A percentile compares a stretch with the other conserved stretches of the same genome.
Conservation (phyloP, 2,329 filamentous ascomycete species). For the Leptographium galeiforme region DNA sequence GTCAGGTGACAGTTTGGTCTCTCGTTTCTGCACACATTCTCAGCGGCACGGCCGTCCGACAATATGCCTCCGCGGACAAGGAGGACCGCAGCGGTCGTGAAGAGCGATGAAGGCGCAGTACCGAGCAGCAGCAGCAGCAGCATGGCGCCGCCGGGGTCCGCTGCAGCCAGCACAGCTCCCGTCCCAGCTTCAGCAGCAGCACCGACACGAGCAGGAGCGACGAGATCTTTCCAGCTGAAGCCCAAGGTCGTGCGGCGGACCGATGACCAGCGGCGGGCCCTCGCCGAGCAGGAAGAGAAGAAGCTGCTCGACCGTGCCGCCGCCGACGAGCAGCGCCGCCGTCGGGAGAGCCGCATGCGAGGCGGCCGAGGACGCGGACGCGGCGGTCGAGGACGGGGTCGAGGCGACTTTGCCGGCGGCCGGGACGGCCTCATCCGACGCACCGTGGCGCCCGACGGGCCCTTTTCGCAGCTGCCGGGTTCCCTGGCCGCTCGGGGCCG, state of each 20-base stretch:
- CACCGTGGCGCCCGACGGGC: constrained; percentile 20
- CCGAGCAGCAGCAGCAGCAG: neutral
- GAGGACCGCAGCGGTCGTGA: neutral
- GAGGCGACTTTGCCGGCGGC: constrained; percentile 13
- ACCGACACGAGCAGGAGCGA: neutral
- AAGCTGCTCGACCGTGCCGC: constrained; percentile 17
- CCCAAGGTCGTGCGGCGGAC: constrained; percentile 20
- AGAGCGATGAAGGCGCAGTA: neutral
- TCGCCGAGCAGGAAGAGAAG: constrained; percentile 20
- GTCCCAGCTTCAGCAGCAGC: neutral
- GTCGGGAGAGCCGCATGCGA: constrained; percentile 15
- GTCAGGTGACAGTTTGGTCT: neutral
- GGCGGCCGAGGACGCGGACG: constrained; percentile 15
- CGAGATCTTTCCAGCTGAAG: constrained; percentile 16
- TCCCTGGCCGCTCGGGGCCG: constrained; percentile 6
- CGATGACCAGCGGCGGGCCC: constrained; percentile 22
- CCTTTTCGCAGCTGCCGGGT: constrained; percentile 20
- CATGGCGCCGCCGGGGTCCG: too few relatives aligned
- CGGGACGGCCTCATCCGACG: constrained; percentile 17
- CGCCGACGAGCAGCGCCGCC: constrained; percentile 17
- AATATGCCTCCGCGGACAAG: constrained; percentile 1
- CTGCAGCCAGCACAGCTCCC: too few relatives aligned
- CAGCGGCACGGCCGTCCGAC: neutral
- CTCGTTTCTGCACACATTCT: neutral
- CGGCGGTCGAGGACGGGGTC: constrained; percentile 14